Evolutionary conservation across 106 monocot genomes (phyloP).

Genomic region (Hemerocallis citrina): DNA sequence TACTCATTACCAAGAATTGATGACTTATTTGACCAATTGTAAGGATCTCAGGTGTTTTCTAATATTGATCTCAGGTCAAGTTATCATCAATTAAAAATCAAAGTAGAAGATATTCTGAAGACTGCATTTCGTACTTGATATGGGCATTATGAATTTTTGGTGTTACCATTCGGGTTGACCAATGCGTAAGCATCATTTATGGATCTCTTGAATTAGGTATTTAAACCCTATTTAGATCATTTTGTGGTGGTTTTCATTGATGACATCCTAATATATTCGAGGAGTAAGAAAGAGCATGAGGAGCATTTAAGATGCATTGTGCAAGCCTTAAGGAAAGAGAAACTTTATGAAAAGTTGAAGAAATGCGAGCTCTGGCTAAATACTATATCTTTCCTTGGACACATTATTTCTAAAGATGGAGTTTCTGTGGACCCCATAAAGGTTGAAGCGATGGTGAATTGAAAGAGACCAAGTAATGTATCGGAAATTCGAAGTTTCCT

Average conservation of each 20-base stretch:
- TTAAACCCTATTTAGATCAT: too few relatives aligned
- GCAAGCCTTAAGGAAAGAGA: not conserved
- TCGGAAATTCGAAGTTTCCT: not conserved
- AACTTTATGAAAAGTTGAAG: too few relatives aligned
- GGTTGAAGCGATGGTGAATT: not conserved
- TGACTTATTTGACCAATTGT: not conserved
- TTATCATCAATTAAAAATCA: not conserved
- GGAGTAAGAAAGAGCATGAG: not conserved
- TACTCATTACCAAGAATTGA: not conserved
- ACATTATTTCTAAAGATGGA: too few relatives aligned
- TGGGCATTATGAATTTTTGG: too few relatives aligned
- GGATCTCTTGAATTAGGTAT: not conserved
- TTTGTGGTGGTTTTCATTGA: too few relatives aligned
- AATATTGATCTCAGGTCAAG: not conserved
- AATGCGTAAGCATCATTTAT: not conserved
- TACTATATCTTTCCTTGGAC: not conserved
- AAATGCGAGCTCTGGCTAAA: too few relatives aligned
- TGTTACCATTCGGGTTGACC: too few relatives aligned
- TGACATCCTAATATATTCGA: too few relatives aligned
- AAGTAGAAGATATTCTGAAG: not conserved
- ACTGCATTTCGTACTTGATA: not conserved
- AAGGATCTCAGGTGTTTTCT: not conserved
- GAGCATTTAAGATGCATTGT: not conserved
- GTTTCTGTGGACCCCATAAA: not conserved
- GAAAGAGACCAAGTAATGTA: not conserved